A percentile compares a stretch with the other conserved stretches of the same genome.
phyloP scores from a whole-genome alignment of 805 yeast genomes.

The Candida railenensis region DNA sequence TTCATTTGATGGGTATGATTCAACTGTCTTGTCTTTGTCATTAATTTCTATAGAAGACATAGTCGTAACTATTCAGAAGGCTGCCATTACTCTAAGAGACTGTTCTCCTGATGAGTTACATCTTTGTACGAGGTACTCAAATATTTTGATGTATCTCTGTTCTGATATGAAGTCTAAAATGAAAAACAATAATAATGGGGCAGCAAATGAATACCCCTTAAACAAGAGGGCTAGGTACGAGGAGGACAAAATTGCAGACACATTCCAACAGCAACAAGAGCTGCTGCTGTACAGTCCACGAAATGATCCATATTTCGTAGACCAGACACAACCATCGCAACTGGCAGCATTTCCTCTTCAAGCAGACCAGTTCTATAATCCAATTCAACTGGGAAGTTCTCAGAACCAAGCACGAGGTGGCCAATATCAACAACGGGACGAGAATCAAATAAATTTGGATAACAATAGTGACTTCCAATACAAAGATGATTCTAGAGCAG shows the following conservation, averaged over 20 bases:
- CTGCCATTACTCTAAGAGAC: conserved; percentile 73
- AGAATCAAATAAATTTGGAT: no score
- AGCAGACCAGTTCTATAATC: neutral
- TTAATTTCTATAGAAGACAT: conserved; percentile 73
- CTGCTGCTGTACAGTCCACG: neutral
- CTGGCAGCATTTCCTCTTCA: neutral
- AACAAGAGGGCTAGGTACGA: conserved; percentile 1
- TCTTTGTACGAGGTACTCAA: conserved; percentile 75
- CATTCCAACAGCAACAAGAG: neutral
- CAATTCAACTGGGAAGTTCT: neutral
- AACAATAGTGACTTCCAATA: neutral
- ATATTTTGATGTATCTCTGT: conserved; percentile 71
- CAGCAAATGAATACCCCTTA: neutral
- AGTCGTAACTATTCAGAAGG: conserved; percentile 60
- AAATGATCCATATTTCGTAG: neutral
- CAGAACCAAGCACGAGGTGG: no score
- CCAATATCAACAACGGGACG: no score
- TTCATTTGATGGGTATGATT: conserved; percentile 34
- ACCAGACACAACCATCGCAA: neutral
- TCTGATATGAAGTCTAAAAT: conserved; percentile 64
- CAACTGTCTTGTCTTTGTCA: conserved; percentile 56
- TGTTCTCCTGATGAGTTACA: conserved; percentile 90
- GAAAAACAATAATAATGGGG: conserved; percentile 18
- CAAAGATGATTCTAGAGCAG: neutral
- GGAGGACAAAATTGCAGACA: neutral